phyloP scores from a whole-genome alignment of 2,329 filamentous ascomycete genomes.

The Paraconiothyrium brasiliense region DNA sequence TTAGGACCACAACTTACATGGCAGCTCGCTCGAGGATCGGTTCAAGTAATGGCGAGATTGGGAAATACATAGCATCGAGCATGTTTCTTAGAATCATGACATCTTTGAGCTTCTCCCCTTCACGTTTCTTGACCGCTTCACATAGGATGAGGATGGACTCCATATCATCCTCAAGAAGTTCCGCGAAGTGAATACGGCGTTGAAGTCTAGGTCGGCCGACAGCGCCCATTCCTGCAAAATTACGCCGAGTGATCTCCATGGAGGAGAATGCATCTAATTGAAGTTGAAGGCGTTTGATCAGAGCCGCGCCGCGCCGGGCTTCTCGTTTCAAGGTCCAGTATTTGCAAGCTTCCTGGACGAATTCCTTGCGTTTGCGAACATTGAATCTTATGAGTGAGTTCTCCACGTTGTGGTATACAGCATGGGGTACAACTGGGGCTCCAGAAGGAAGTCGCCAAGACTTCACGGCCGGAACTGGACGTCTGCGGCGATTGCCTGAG shows the following conservation, averaged over 20 bases:
- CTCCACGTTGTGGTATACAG: constrained; percentile 87
- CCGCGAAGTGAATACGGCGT: constrained; percentile 87
- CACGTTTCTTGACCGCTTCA: constrained; percentile 76
- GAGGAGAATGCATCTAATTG: constrained; percentile 97
- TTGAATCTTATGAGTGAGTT: constrained; percentile 83
- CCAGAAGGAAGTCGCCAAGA: constrained; percentile 94
- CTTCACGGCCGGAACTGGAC: constrained; percentile 63
- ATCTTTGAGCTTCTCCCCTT: constrained; percentile 79
- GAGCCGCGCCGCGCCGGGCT: constrained; percentile 85
- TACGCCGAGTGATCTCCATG: constrained; percentile 94
- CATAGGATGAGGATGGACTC: constrained; percentile 77
- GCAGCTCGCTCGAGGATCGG: constrained; percentile 83
- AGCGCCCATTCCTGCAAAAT: constrained; percentile 94
- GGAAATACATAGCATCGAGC: constrained; percentile 91
- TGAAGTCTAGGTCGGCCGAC: constrained; percentile 80
- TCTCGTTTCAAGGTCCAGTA: constrained; percentile 99
- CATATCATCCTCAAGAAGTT: constrained; percentile 78
- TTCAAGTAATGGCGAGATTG: constrained; percentile 77
- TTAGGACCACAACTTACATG: constrained; percentile 69
- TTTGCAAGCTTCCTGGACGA: constrained; percentile 89
- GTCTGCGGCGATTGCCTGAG: constrained; percentile 69
- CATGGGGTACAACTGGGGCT: constrained; percentile 90
- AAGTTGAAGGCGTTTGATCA: constrained; percentile 91
- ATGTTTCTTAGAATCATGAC: constrained; percentile 79
- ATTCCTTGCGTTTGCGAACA: constrained; percentile 89